A percentile compares a stretch with the other conserved stretches of the same genome.
These are phyloP conservation scores for Liquidambar formosana DNA, from an alignment of 164 flowering plant genomes.

Conservation along the genomic window DNA sequence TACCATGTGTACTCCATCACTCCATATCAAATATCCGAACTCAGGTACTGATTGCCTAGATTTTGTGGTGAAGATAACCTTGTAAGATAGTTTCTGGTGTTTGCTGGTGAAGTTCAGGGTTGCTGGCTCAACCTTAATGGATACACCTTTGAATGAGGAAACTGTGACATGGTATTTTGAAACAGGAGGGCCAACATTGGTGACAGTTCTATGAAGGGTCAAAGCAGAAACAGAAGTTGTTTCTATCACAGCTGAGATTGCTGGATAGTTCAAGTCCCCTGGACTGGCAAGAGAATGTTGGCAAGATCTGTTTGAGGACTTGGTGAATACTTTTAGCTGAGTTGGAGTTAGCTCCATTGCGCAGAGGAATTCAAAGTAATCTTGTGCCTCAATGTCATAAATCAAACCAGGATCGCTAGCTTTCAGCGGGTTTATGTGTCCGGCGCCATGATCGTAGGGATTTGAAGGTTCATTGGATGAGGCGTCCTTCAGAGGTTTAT, in stretches of 20 bases:
- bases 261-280: constrained; percentile 53
- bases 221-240: constrained; percentile 8
- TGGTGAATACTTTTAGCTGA: constrained; percentile 37
- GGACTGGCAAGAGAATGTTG: constrained; percentile 21
- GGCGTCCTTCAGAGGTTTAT: constrained; percentile 35
- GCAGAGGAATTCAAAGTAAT: constrained; percentile 59
- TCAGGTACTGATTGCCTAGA: constrained; percentile 26
- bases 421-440: constrained; percentile 48
- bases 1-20: constrained; percentile 42
- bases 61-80: constrained; percentile 34
- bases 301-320: constrained; percentile 40
- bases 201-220: constrained; percentile 44
- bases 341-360: constrained; percentile 28
- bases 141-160: constrained; percentile 36
- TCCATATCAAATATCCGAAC: constrained; percentile 49
- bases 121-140: constrained; percentile 36
- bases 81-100: constrained; percentile 38
- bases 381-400: constrained; percentile 47
- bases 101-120: constrained; percentile 36
- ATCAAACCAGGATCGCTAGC: constrained; percentile 55
- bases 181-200: constrained; percentile 46
- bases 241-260: constrained; percentile 42
- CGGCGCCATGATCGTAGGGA: constrained; percentile 54
- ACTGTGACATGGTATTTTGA: constrained; percentile 40
- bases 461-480: constrained; percentile 32